These are phyloP conservation scores for Pseudonitzschia delicatissima DNA, from an alignment of 108 stramenopile species.

Conservation along the genomic window DNA sequence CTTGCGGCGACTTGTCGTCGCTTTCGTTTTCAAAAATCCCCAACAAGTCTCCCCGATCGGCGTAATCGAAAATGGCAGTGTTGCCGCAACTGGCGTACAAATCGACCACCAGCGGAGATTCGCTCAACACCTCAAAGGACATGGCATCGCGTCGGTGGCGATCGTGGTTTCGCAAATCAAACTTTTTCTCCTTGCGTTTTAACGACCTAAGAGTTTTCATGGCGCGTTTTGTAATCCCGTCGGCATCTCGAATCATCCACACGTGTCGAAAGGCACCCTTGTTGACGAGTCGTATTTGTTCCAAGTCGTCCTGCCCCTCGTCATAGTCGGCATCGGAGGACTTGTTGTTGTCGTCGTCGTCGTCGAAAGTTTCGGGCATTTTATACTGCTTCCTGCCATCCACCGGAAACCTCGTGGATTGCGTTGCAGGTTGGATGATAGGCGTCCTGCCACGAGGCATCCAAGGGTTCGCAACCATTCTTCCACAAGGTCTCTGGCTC, in stretches of 20 bases:
- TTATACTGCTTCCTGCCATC: slow-evolving; percentile 12
- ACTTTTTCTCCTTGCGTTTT: slow-evolving; percentile 38
- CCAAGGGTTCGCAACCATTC: slow-evolving; percentile 43
- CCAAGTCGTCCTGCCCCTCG: neutral
- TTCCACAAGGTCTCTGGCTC: slow-evolving; percentile 38
- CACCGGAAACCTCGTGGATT: slow-evolving; percentile 51
- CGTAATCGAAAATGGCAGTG: slow-evolving; percentile 68
- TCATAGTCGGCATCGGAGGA: neutral
- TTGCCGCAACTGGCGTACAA: slow-evolving; percentile 69
- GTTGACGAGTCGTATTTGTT: slow-evolving; percentile 29
- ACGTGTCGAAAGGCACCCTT: slow-evolving; percentile 47
- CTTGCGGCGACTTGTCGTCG: neutral
- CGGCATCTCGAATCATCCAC: slow-evolving; percentile 36
- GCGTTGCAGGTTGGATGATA: slow-evolving; percentile 60
- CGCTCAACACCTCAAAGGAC: slow-evolving; percentile 44
- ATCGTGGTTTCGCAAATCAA: slow-evolving; percentile 66
- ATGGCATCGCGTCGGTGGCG: slow-evolving; percentile 76
- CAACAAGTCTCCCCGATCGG: slow-evolving; percentile 52
- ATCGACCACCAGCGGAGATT: slow-evolving; percentile 54
- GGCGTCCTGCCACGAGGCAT: slow-evolving; percentile 49
- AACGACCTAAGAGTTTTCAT: slow-evolving; percentile 56
- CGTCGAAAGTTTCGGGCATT: neutral
- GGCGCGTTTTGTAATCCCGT: slow-evolving; percentile 36
- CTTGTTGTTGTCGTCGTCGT: neutral
- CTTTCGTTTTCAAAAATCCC: slow-evolving; percentile 31